phyloP scores from a whole-genome alignment of 2,329 filamentous ascomycete genomes.

The Xylariales sp. region DNA sequence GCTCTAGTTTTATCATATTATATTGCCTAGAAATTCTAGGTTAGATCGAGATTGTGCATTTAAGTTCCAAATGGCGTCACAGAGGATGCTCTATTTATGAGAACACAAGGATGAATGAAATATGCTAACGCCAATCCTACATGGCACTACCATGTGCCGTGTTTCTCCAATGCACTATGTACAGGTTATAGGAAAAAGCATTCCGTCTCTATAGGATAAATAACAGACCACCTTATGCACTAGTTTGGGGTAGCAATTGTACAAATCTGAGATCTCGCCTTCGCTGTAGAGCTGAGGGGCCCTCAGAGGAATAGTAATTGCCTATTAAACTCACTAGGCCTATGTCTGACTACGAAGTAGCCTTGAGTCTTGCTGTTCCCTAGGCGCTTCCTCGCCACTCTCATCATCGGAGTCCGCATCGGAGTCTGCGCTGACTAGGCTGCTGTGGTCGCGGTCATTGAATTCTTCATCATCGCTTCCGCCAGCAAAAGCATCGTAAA shows the following conservation, averaged over 20 bases:
- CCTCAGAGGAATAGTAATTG: not conserved
- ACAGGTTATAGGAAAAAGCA: slow-evolving; percentile 21
- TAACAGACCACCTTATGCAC: not conserved
- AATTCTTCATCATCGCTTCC: slow-evolving; percentile 80
- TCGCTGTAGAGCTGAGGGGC: not conserved
- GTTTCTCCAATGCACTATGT: slow-evolving; percentile 27
- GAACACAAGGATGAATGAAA: not conserved
- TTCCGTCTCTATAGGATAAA: slow-evolving; percentile 25
- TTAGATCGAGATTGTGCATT: not conserved
- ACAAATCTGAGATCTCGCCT: not conserved
- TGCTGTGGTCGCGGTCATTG: slow-evolving; percentile 55
- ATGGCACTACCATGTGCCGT: slow-evolving; percentile 3
- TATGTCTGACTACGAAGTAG: slow-evolving; percentile 32
- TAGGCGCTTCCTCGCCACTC: slow-evolving; percentile 24
- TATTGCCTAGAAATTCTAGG: not conserved
- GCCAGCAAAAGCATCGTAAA: slow-evolving; percentile 97
- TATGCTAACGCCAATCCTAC: slow-evolving; percentile 13
- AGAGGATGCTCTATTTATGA: not conserved
- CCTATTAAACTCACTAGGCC: not conserved
- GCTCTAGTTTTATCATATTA: not conserved
- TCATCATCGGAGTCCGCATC: slow-evolving; percentile 41
- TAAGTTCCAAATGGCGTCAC: not conserved
- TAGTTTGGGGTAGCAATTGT: slow-evolving; percentile 9
- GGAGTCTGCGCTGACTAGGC: slow-evolving; percentile 55
- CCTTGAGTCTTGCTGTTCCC: slow-evolving; percentile 39